Evolutionary conservation across 2,329 filamentous ascomycete species (phyloP).

Genomic region (Nemania sp.): DNA sequence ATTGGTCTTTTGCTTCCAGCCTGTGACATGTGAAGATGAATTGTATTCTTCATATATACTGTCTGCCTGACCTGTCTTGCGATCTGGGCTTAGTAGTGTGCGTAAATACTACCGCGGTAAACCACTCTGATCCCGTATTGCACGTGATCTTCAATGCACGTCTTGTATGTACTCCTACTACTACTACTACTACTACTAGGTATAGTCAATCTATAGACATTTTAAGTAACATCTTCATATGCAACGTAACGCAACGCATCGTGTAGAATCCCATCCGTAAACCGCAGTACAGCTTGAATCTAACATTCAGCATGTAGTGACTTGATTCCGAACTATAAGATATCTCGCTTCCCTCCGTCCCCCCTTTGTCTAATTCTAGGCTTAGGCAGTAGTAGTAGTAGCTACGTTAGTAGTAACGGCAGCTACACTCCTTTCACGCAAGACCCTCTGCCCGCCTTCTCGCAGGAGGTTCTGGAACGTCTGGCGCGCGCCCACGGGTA

Average conservation of each 20-base stretch:
- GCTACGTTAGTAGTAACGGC: neutral
- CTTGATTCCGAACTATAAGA: neutral
- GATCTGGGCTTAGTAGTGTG: too few species aligned
- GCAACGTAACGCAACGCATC: constrained; percentile 10
- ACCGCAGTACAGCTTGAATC: neutral
- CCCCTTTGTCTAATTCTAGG: neutral
- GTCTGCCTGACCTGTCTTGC: neutral
- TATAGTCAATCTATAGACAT: constrained; percentile 7
- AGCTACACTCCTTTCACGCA: constrained; percentile 8
- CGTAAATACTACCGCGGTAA: neutral
- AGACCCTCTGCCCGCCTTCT: constrained; percentile 58
- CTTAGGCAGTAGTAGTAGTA: neutral
- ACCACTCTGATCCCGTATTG: neutral
- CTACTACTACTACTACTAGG: neutral
- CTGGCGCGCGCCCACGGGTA: constrained; percentile 55
- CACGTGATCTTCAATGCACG: neutral
- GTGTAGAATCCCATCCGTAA: constrained; percentile 5
- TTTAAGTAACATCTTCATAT: neutral
- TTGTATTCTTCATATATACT: neutral
- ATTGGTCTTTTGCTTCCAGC: neutral
- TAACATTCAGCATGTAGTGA: neutral
- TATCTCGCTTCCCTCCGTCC: neutral
- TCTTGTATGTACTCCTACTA: neutral
- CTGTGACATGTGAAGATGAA: constrained; percentile 15
- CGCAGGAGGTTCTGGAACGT: constrained; percentile 63